These are phyloP conservation scores for Amanita subjunquillea DNA, from an alignment of 768 basidiomycete species.

Conservation along the genomic window DNA sequence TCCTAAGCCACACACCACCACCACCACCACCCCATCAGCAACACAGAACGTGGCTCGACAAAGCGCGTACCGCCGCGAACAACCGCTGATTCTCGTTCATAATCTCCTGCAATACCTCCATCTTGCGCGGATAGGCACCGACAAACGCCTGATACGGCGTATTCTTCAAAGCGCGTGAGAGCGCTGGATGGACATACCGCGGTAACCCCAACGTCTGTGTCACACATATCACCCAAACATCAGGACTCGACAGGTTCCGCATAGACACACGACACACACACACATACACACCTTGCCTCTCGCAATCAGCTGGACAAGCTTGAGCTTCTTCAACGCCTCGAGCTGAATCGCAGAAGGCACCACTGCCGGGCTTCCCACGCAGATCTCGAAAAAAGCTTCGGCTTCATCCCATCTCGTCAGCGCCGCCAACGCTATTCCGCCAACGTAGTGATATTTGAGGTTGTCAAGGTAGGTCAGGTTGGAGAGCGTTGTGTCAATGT, in stretches of 20 bases:
- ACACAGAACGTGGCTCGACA: neutral
- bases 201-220: constrained; percentile 42
- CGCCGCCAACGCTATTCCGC: constrained; percentile 58
- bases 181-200: constrained; percentile 57
- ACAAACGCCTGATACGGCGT: constrained; percentile 58
- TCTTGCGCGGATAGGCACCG: constrained; percentile 53
- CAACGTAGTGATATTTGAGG: constrained; percentile 77
- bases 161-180: constrained; percentile 53
- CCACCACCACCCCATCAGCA: too few relatives aligned
- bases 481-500: constrained; percentile 46
- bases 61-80: constrained; percentile 40
- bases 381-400: constrained; percentile 73
- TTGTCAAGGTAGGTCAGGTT: constrained; percentile 74
- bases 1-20: constrained; percentile 33
- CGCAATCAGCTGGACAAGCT: constrained; percentile 68
- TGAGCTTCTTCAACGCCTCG: constrained; percentile 80
- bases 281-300: constrained; percentile 60
- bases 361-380: constrained; percentile 50
- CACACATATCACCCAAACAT: neutral
- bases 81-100: constrained; percentile 42
- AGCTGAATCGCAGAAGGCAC: constrained; percentile 63
- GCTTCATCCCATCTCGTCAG: constrained; percentile 62
- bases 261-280: neutral
- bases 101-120: constrained; percentile 31
- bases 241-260: neutral